Percentiles rank a stretch among this genome's conserved stretches.
Evolutionary conservation across 768 basidiomycete species (phyloP).

Genomic region (Russula olivacea): DNA sequence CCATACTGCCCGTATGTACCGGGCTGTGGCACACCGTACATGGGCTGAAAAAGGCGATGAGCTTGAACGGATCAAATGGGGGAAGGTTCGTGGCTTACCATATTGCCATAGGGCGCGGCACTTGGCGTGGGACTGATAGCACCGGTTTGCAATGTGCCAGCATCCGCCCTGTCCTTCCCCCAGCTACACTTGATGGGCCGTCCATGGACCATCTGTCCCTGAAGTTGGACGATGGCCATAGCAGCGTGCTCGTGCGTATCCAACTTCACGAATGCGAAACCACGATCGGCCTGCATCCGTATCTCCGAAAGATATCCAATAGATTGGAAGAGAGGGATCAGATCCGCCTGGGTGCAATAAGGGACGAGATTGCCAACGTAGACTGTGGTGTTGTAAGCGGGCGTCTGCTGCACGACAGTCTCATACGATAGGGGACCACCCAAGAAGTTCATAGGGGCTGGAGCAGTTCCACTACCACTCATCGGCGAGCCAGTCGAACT

Average conservation of each 20-base stretch:
- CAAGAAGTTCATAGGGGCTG: conserved; percentile 87
- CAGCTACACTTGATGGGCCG: conserved; percentile 97
- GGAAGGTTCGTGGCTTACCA: conserved; percentile 47
- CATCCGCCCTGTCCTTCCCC: conserved; percentile 92
- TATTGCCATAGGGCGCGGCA: conserved; percentile 64
- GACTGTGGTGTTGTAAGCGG: conserved; percentile 90
- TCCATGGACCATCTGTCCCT: conserved; percentile 96
- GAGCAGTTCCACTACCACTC: conserved; percentile 49
- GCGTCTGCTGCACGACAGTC: conserved; percentile 87
- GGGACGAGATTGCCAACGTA: conserved; percentile 99
- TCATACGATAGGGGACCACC: conserved; percentile 89
- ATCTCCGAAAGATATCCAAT: conserved; percentile 99
- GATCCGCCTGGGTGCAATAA: conserved; percentile 94
- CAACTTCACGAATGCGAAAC: conserved; percentile 97
- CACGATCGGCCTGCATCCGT: conserved; percentile 98
- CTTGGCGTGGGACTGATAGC: conserved; percentile 57
- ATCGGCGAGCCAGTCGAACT: conserved; percentile 18
- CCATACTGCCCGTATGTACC: conserved; percentile 73
- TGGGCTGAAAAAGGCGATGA: conserved; percentile 45
- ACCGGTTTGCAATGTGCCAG: conserved; percentile 46
- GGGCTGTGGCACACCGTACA: conserved; percentile 88
- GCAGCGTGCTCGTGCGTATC: conserved; percentile 99
- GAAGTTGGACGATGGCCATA: conserved; percentile 94
- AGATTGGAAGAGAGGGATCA: conserved; percentile 96
- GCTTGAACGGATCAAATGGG: not conserved